Percentiles rank a stretch among this genome's conserved stretches.
These are phyloP conservation scores for Cystoisospora suis DNA, from an alignment of 169 alveolate species.

Conservation along the genomic window DNA sequence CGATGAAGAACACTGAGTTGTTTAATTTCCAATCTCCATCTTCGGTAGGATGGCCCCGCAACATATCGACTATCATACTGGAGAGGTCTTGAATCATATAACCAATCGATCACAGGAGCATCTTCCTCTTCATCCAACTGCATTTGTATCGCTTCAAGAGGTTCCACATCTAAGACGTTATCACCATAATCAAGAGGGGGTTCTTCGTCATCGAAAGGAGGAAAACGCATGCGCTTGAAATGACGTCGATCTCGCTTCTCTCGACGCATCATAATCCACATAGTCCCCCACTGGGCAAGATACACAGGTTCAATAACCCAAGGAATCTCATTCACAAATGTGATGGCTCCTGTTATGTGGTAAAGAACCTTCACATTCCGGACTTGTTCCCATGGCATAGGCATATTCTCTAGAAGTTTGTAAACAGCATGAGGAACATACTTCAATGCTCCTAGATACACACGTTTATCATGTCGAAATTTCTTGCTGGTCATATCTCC, in stretches of 20 bases:
- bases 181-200: constrained; percentile 99
- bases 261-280: constrained; percentile 99
- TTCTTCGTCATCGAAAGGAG: constrained; percentile 99
- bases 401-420: constrained; percentile 97
- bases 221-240: constrained; percentile 99
- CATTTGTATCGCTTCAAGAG: constrained; percentile 98
- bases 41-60: constrained; percentile 91
- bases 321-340: constrained; percentile 98
- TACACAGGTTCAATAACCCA: constrained; percentile 99
- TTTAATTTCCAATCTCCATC: constrained; percentile 94
- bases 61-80: constrained; percentile 73
- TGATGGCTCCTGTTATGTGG: constrained; percentile 99
- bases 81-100: constrained; percentile 89
- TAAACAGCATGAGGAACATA: constrained; percentile 99
- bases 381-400: constrained; percentile 97
- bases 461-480: constrained; percentile 99
- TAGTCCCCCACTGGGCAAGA: constrained; percentile 99
- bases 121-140: constrained; percentile 98
- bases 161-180: constrained; percentile 98
- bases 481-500: constrained; percentile 89
- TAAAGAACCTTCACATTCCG: constrained; percentile 95
- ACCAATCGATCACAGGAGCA: constrained; percentile 97
- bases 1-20: constrained; percentile 98
- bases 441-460: constrained; percentile 96
- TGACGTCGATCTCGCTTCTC: constrained; percentile 96